Evolutionary conservation across 768 basidiomycete species (phyloP).

Genomic region (Termitomyces sp.): DNA sequence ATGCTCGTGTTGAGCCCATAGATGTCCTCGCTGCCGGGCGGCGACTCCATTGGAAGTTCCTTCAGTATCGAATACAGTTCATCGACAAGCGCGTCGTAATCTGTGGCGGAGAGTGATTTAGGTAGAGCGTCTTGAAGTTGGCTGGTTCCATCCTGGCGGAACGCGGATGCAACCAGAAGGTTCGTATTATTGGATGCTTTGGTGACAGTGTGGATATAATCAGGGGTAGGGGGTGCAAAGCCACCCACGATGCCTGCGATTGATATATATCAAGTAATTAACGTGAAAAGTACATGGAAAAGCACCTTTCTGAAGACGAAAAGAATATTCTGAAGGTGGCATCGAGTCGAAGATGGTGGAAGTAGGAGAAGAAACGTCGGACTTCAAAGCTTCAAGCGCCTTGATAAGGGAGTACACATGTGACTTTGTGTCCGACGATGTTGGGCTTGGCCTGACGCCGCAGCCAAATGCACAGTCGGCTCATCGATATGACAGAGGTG

Average conservation of each 20-base stretch:
- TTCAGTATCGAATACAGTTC: conserved; percentile 64
- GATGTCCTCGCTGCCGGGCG: conserved; percentile 67
- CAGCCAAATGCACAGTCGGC: background rate
- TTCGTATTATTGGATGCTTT: conserved; percentile 30
- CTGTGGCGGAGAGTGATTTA: conserved; percentile 35
- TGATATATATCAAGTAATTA: background rate
- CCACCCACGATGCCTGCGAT: conserved; percentile 70
- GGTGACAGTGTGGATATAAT: conserved; percentile 53
- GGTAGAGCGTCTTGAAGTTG: conserved; percentile 39
- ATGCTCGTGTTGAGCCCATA: conserved; percentile 72
- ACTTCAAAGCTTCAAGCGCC: background rate
- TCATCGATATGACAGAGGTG: background rate
- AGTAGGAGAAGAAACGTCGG: background rate
- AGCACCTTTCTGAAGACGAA: conserved; percentile 63
- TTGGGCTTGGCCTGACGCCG: background rate
- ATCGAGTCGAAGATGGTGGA: background rate
- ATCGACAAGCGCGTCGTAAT: conserved; percentile 41
- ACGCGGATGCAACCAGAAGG: conserved; percentile 45
- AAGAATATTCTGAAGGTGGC: conserved; percentile 51
- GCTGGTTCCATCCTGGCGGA: conserved; percentile 49
- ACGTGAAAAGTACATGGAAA: background rate
- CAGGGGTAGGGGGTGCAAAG: conserved; percentile 67
- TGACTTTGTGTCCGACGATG: background rate
- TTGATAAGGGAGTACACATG: background rate
- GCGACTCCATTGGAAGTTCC: conserved; percentile 50